Percentiles rank a stretch among this genome's conserved stretches.
These are phyloP conservation scores for Spiraea crenata DNA, from an alignment of 331 rosid genomes.

Conservation along the genomic window DNA sequence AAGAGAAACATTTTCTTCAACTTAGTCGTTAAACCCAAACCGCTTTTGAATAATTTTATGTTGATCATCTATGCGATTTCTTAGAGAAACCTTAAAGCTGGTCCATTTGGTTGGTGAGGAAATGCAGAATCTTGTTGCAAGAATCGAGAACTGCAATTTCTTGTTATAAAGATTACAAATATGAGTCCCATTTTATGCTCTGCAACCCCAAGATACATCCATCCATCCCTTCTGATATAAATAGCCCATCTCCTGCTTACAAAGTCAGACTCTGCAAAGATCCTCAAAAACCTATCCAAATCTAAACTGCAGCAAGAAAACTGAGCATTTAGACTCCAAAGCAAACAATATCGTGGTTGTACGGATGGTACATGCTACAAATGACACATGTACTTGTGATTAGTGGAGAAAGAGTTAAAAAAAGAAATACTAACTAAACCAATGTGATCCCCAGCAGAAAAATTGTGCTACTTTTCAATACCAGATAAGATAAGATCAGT, in stretches of 20 bases:
- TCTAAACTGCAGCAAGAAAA: constrained; percentile 14
- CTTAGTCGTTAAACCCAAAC: too few relatives aligned
- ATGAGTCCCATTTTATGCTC: constrained; percentile 39
- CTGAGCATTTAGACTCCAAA: neutral
- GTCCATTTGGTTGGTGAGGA: constrained; percentile 17
- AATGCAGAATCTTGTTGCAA: constrained; percentile 23
- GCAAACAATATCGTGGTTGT: constrained; percentile 25
- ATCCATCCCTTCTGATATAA: constrained; percentile 34
- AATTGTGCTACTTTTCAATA: neutral
- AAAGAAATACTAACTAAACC: neutral
- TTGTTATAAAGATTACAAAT: constrained; percentile 17
- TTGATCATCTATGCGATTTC: neutral
- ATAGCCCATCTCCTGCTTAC: constrained; percentile 44
- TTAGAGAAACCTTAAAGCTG: constrained; percentile 19
- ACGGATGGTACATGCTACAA: constrained; percentile 44
- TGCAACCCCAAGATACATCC: constrained; percentile 23
- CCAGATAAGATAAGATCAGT: constrained; percentile 1
- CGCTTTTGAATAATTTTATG: neutral
- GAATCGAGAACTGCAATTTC: constrained; percentile 33
- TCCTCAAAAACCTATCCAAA: constrained; percentile 21
- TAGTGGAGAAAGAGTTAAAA: neutral
- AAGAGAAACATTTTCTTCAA: too few relatives aligned
- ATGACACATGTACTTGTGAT: too few relatives aligned
- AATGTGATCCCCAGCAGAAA: constrained; percentile 17
- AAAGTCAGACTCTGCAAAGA: constrained; percentile 22